phyloP scores from a whole-genome alignment of 371 early-diverging fungal genomes.

The Mucor lusitanicus region DNA sequence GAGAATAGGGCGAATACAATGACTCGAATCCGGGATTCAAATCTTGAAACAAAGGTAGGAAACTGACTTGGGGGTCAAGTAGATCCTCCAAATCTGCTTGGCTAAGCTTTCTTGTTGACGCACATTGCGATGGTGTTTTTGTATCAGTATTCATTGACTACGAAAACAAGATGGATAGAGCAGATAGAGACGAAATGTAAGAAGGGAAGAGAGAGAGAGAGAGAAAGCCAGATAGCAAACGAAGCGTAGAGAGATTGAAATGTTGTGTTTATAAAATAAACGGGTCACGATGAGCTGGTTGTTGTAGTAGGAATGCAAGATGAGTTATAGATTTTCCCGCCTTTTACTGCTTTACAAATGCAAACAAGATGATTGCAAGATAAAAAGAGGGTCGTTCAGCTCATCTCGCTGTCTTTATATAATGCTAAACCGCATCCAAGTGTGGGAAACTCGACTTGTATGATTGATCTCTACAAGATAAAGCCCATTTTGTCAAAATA shows the following conservation, averaged over 20 bases:
- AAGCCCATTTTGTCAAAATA: neutral
- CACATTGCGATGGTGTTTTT: neutral
- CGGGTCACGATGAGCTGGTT: neutral
- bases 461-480: neutral
- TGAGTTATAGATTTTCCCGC: neutral
- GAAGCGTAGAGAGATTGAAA: neutral
- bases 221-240: neutral
- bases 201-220: neutral
- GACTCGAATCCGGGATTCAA: constrained; percentile 2
- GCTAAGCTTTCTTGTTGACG: neutral
- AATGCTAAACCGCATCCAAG: neutral
- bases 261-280: neutral
- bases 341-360: neutral
- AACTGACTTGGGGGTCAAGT: neutral
- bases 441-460: neutral
- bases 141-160: neutral
- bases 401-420: neutral
- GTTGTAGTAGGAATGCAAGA: neutral
- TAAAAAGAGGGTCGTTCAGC: neutral
- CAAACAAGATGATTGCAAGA: neutral
- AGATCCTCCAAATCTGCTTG: constrained; percentile 5
- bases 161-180: neutral
- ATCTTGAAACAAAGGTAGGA: constrained; percentile 7
- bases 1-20: neutral
- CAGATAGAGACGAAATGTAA: neutral